A percentile compares a stretch with the other conserved stretches of the same genome.
Conservation (phyloP, 2,329 filamentous ascomycete species). For the Monilinia aucupariae region DNA sequence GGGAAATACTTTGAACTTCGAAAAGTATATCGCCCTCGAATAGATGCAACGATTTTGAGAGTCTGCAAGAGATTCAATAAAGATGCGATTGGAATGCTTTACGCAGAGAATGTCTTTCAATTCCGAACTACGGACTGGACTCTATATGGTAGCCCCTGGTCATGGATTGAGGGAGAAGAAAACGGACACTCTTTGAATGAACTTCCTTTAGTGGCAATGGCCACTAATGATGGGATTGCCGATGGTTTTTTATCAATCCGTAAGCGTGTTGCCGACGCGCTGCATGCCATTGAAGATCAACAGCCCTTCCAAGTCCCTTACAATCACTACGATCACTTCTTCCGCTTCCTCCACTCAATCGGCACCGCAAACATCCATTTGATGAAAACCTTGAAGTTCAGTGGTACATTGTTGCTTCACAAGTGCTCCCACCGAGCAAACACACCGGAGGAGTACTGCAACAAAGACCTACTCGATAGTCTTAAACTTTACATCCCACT, state of each 20-base stretch:
- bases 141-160: background rate
- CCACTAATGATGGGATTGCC: background rate
- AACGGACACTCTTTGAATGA: background rate
- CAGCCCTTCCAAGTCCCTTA: background rate
- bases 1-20: background rate
- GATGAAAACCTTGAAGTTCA: background rate
- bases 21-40: background rate
- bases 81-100: background rate
- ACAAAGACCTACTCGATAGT: background rate
- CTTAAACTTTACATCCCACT: background rate
- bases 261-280: background rate
- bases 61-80: background rate
- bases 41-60: background rate
- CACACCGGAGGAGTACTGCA: background rate
- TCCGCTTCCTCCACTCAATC: background rate
- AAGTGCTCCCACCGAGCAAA: background rate
- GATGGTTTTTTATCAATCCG: no score
- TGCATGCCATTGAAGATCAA: background rate
- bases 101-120: background rate
- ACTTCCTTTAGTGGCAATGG: rapidly evolving
- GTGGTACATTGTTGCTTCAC: background rate
- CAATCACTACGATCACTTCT: background rate
- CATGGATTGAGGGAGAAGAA: background rate
- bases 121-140: background rate
- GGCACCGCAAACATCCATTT: background rate